Evolutionary conservation across 2,329 filamentous ascomycete species (phyloP).

Genomic region (Xylaria sp.): DNA sequence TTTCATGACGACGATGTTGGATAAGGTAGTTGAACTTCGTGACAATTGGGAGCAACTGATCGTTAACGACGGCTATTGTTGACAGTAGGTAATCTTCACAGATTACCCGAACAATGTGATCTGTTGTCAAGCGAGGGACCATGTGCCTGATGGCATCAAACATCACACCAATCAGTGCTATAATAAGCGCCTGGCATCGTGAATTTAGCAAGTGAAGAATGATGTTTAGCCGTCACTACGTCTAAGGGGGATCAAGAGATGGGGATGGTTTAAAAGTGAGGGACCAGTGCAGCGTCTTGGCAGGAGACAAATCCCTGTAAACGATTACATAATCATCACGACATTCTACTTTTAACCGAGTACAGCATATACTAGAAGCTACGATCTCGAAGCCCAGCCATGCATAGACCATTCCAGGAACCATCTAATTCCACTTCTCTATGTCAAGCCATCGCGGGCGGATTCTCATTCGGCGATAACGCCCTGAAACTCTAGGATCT

Average conservation of each 20-base stretch:
- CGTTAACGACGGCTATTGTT: neutral
- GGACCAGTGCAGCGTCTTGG: constrained; percentile 31
- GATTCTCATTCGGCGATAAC: neutral
- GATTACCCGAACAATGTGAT: neutral
- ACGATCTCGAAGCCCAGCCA: neutral
- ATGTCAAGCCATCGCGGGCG: neutral
- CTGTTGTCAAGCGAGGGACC: neutral
- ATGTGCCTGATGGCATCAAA: neutral
- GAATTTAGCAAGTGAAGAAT: neutral
- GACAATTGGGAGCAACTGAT: neutral
- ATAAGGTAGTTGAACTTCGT: neutral
- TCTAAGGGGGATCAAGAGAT: neutral
- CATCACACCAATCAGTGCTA: neutral
- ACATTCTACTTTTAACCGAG: constrained; percentile 12
- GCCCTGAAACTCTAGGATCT: constrained; percentile 24
- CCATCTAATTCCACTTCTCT: neutral
- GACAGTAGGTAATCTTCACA: neutral
- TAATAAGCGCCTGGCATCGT: constrained; percentile 20
- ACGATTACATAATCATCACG: constrained; percentile 24
- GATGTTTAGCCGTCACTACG: neutral
- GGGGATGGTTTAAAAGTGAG: constrained; percentile 19
- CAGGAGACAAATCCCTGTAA: constrained; percentile 20
- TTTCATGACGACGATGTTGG: neutral
- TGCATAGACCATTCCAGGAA: neutral
- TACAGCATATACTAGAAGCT: neutral